These are phyloP conservation scores for Teratosphaeria nubilosa DNA, from an alignment of 2,329 filamentous ascomycete genomes.

Conservation along the genomic window DNA sequence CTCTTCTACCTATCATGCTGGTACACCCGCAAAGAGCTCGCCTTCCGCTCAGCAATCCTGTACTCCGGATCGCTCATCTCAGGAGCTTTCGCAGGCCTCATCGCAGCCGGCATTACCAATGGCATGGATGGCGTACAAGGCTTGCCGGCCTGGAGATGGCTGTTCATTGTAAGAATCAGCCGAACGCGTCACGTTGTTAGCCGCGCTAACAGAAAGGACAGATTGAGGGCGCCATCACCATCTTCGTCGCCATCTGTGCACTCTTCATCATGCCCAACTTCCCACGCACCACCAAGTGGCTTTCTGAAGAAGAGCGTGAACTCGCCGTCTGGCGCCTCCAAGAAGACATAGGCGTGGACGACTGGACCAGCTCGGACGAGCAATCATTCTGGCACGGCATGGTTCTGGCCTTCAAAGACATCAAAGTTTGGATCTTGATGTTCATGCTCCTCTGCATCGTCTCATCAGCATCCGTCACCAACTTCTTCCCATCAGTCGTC, in stretches of 20 bases:
- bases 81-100: conserved; percentile 44
- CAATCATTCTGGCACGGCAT: conserved; percentile 25
- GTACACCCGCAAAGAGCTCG: conserved; percentile 41
- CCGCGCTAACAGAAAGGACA: conserved; percentile 29
- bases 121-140: conserved; percentile 28
- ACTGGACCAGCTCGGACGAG: conserved; percentile 20
- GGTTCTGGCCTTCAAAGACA: conserved; percentile 22
- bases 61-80: conserved; percentile 42
- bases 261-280: conserved; percentile 30
- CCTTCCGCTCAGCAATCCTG: conserved; percentile 42
- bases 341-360: conserved; percentile 25
- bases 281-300: conserved; percentile 24
- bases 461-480: conserved; percentile 23
- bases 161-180: conserved; percentile 3
- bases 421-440: conserved; percentile 27
- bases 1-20: conserved; percentile 34
- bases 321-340: conserved; percentile 23
- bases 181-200: conserved; percentile 3
- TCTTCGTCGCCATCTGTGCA: conserved; percentile 21
- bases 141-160: conserved; percentile 26
- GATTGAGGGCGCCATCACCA: conserved; percentile 21
- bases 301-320: conserved; percentile 21
- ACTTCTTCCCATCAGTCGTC: conserved; percentile 24
- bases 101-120: conserved; percentile 42
- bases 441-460: conserved; percentile 28